These are phyloP conservation scores for Apiosordaria backusii DNA, from an alignment of 495 filamentous ascomycete species.

Conservation along the genomic window DNA sequence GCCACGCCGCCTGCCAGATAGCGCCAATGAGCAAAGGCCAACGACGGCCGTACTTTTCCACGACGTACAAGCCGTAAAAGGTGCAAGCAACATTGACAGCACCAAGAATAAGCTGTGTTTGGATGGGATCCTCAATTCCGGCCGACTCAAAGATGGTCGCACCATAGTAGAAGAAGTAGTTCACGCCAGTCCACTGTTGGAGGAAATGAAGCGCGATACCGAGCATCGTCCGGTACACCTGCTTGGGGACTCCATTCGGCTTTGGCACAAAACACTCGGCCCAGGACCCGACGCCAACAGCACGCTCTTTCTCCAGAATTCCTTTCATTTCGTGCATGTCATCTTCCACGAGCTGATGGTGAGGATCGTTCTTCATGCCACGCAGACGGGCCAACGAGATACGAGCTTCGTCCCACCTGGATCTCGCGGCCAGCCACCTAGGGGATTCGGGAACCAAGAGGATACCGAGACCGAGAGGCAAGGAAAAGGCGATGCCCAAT, in stretches of 20 bases:
- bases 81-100: slow-evolving; percentile 69
- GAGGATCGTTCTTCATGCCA: slow-evolving; percentile 53
- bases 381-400: slow-evolving; percentile 61
- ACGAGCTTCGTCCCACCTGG: slow-evolving; percentile 54
- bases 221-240: slow-evolving; percentile 64
- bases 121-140: slow-evolving; percentile 59
- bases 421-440: slow-evolving; percentile 54
- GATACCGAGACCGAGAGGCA: slow-evolving; percentile 60
- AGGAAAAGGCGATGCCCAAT: slow-evolving; percentile 61
- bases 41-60: slow-evolving; percentile 64
- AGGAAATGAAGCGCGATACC: slow-evolving; percentile 66
- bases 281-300: slow-evolving; percentile 50
- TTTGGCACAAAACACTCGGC: slow-evolving; percentile 56
- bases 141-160: slow-evolving; percentile 60
- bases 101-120: slow-evolving; percentile 66
- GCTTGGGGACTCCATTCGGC: slow-evolving; percentile 47
- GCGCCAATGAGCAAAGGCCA: slow-evolving; percentile 61
- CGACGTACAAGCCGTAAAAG: slow-evolving; percentile 63
- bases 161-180: slow-evolving; percentile 57
- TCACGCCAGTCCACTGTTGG: slow-evolving; percentile 61
- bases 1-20: slow-evolving; percentile 63
- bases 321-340: slow-evolving; percentile 68
- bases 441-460: slow-evolving; percentile 63
- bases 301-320: slow-evolving; percentile 54
- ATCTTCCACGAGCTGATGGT: slow-evolving; percentile 56